Percentiles rank a stretch among this genome's conserved stretches.
These are phyloP conservation scores for Naganishia sp. DNA, from an alignment of 1,284 basidiomycete species.

Conservation along the genomic window DNA sequence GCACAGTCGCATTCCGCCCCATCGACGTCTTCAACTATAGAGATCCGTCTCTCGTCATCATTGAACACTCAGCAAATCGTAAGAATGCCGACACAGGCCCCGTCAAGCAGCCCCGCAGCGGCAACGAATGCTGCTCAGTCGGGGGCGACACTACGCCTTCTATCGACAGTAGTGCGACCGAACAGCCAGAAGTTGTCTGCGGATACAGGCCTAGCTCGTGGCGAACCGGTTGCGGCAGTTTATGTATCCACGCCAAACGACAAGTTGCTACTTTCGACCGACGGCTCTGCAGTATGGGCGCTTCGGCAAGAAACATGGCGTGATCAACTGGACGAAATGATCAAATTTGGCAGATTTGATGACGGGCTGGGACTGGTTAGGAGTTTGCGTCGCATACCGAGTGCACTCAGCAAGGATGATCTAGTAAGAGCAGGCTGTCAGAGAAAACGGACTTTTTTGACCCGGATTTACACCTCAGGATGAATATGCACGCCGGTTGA, in stretches of 20 bases:
- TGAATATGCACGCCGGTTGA: conserved; percentile 62
- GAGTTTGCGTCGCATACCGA: conserved; percentile 59
- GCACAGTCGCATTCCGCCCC: conserved; percentile 36
- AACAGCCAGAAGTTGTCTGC: conserved; percentile 30
- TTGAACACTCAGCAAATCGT: conserved; percentile 66
- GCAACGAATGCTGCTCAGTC: conserved; percentile 54
- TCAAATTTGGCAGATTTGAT: conserved; percentile 68
- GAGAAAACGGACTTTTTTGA: background rate
- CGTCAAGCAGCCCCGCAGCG: conserved; percentile 42
- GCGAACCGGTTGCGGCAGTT: conserved; percentile 59
- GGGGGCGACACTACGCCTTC: conserved; percentile 36
- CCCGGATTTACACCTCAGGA: conserved; percentile 52
- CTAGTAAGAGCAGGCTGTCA: conserved; percentile 58
- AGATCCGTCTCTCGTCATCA: conserved; percentile 77
- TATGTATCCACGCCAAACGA: conserved; percentile 74
- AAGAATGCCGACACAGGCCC: conserved; percentile 63
- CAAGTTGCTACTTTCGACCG: conserved; percentile 61
- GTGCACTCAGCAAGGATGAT: conserved; percentile 58
- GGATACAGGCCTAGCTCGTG: background rate
- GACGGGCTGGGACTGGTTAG: conserved; percentile 82
- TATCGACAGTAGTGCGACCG: conserved; percentile 29
- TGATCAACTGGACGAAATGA: conserved; percentile 81
- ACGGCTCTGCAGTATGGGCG: conserved; percentile 77
- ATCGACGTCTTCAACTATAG: conserved; percentile 63
- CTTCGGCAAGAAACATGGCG: conserved; percentile 72